Percentiles rank a stretch among this genome's conserved stretches.
Conservation (phyloP, 768 basidiomycete genomes). For the Hericium rajendrae region DNA sequence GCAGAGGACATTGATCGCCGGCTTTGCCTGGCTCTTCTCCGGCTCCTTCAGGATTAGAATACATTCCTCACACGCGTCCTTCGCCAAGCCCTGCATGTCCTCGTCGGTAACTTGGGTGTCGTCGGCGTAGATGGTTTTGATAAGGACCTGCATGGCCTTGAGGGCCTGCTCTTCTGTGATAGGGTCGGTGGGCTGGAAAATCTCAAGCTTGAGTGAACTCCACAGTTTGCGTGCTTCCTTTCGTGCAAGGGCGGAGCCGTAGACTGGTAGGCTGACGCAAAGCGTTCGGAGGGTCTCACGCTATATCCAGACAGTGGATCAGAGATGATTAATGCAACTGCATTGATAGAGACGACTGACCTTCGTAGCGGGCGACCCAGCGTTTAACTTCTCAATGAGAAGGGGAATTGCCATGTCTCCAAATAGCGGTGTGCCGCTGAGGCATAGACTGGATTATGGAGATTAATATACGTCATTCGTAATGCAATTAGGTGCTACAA, state of each 20-base stretch:
- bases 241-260: conserved; percentile 55
- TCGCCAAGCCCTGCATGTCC: conserved; percentile 47
- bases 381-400: conserved; percentile 85
- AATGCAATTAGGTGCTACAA: conserved; percentile 5
- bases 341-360: conserved; percentile 27
- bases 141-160: conserved; percentile 58
- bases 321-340: conserved; percentile 1
- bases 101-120: conserved; percentile 24
- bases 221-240: conserved; percentile 71
- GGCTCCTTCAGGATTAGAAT: conserved; percentile 75
- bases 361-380: conserved; percentile 76
- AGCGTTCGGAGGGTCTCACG: conserved; percentile 80
- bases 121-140: conserved; percentile 58
- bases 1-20: conserved; percentile 78
- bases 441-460: conserved; percentile 40
- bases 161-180: conserved; percentile 70
- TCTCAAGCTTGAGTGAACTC: conserved; percentile 90
- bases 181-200: conserved; percentile 84
- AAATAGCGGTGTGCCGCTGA: conserved; percentile 73
- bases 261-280: conserved; percentile 69
- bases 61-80: conserved; percentile 74
- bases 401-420: conserved; percentile 79
- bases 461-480: not conserved
- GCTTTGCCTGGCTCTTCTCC: conserved; percentile 86
- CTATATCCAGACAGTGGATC: conserved; percentile 29